Evolutionary conservation across 2,329 filamentous ascomycete genomes (phyloP), one percentile per base, ranked within the genome.

Genomic region (Pseudogymnoascus verrucosus): DNA sequence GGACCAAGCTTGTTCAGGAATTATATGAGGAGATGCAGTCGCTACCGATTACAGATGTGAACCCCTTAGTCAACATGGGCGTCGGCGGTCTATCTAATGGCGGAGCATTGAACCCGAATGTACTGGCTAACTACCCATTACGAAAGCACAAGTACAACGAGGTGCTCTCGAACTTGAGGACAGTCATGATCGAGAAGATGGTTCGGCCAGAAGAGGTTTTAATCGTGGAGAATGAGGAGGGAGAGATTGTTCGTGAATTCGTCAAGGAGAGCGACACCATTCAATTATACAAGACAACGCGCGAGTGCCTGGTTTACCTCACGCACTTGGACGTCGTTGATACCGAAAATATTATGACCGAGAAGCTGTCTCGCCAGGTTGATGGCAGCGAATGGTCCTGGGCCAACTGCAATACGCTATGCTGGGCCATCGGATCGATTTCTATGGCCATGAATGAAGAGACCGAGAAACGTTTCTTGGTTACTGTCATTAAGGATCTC

Each of bases 111-210:
- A 92, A 96, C 74, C 91, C 93, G 1, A 85, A 81, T 62, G 80
- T 93, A n/a, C 82, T 98, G 66, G 88, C 88, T 70, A 96, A 92
- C 76, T 96, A 96, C 72, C 92, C 93, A 11, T 84, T 99, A 51
- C 88, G 96, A 66, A 99, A 99, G 80, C 93, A 99, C 83, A 98
- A 97, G 78, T 99, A 98, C 77, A 88, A 89, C 68, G 92, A 97
- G 74, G 89, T 99, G 19, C 80, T 99, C 60, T 93, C 93, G 8
- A 98, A 96, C 75, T 82, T 99, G 64, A 89, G 95, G 69, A 89
- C 93, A 23, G 95, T 99, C 68, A 99, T 99, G 95, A 98, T 99
- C 67, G 95, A 99, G 79, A 97, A 97, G 82, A 99, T 99, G 95
- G 95, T 99, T 34, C 86, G 93, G 47, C 95, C 95, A 0, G 95